These are phyloP conservation scores for Sugiyamaella pinicola DNA, from an alignment of 1,139 yeast genomes.

Conservation along the genomic window DNA sequence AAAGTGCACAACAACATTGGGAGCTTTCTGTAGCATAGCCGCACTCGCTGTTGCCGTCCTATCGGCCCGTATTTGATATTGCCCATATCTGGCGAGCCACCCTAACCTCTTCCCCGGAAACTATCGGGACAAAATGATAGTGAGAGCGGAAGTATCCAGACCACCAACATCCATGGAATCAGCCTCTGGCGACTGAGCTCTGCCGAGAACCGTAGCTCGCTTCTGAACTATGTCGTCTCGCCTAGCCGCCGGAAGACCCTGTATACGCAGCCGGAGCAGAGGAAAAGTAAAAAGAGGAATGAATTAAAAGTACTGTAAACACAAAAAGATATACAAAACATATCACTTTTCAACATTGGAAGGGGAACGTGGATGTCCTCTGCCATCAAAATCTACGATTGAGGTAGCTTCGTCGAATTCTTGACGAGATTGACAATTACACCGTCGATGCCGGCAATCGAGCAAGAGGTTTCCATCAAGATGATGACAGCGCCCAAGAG, in stretches of 20 bases:
- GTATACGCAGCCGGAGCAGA: no score
- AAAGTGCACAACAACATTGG: no score
- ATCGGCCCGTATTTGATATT: constrained; percentile 4
- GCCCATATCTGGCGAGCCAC: constrained; percentile 1
- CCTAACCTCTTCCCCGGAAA: constrained; percentile 14
- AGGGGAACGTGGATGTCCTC: constrained; percentile 13
- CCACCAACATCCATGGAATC: no score
- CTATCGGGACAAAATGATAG: neutral
- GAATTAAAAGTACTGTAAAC: neutral
- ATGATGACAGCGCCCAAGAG: constrained; percentile 77
- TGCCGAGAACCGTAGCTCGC: no score
- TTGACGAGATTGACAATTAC: constrained; percentile 72
- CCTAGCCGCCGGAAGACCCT: no score
- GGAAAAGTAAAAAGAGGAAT: neutral
- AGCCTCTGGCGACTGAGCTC: no score
- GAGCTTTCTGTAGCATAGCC: no score
- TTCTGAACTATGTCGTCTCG: no score
- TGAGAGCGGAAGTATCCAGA: no score
- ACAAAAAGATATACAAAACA: constrained; percentile 10
- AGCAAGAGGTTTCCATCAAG: constrained; percentile 87
- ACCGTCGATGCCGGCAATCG: constrained; percentile 77
- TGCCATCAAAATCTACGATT: constrained; percentile 14
- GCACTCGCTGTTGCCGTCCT: neutral
- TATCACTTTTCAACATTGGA: constrained; percentile 14
- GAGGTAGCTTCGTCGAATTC: constrained; percentile 49